Percentiles rank a stretch among this genome's conserved stretches.
phyloP scores from a whole-genome alignment of 208 protist genomes.

The Trypanosoma vivax region DNA sequence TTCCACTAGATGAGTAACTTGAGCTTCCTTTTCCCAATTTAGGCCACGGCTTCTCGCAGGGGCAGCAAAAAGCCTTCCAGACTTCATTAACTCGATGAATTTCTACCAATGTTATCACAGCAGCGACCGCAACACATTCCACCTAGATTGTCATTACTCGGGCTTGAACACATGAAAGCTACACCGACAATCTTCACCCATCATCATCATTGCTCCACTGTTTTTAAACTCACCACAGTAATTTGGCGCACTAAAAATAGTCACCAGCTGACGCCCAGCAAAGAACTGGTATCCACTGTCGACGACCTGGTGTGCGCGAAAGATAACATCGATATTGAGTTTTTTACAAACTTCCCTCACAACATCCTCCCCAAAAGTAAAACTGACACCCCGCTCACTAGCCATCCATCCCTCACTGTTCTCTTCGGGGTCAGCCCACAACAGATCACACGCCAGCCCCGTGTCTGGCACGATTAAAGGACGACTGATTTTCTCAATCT shows the following conservation, averaged over 20 bases:
- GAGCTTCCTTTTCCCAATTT: no score
- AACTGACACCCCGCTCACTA: slow-evolving; percentile 81
- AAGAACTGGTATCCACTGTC: slow-evolving; percentile 99
- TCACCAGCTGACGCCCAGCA: slow-evolving; percentile 96
- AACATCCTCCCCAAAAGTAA: slow-evolving; percentile 93
- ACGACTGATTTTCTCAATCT: slow-evolving; percentile 67
- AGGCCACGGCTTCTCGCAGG: no score
- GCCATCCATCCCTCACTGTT: slow-evolving; percentile 29
- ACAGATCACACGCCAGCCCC: slow-evolving; percentile 69
- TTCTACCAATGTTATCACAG: no score
- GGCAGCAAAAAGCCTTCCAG: no score
- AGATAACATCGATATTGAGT: slow-evolving; percentile 98
- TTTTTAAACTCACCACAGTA: slow-evolving; percentile 99
- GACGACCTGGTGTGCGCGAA: slow-evolving; percentile 97
- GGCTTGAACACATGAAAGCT: slow-evolving; percentile 95
- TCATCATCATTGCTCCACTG: slow-evolving; percentile 97
- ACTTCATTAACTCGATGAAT: no score
- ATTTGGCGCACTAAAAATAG: slow-evolving; percentile 98
- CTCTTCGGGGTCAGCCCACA: slow-evolving; percentile 89
- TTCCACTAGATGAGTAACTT: not conserved
- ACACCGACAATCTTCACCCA: slow-evolving; percentile 94
- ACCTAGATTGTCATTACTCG: slow-evolving; percentile 23
- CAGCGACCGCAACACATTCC: no score
- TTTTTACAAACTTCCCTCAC: slow-evolving; percentile 92
- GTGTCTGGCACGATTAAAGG: slow-evolving; percentile 55